phyloP scores from a whole-genome alignment of 495 filamentous ascomycete genomes.

The Penicillium coprophilum region DNA sequence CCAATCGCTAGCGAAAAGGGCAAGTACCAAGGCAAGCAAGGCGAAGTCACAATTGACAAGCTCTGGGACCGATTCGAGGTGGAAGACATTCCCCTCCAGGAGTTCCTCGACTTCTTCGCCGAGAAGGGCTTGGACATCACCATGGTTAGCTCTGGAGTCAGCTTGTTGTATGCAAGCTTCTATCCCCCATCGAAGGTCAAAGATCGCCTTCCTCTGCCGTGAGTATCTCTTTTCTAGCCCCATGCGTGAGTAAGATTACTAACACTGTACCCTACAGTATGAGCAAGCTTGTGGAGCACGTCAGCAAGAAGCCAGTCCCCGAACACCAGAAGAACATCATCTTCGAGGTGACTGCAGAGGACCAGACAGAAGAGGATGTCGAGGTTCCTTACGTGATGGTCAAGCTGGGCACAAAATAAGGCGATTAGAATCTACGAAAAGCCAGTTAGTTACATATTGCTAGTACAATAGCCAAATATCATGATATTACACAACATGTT shows the following conservation, averaged over 20 bases:
- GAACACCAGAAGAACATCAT: conserved; percentile 92
- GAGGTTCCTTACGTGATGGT: conserved; percentile 98
- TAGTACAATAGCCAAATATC: conserved; percentile 7
- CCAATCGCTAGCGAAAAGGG: conserved; percentile 91
- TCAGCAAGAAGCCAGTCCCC: conserved; percentile 90
- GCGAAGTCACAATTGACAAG: conserved; percentile 86
- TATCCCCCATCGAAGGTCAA: conserved; percentile 85
- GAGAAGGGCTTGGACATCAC: conserved; percentile 76
- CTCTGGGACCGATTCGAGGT: conserved; percentile 98
- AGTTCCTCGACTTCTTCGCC: conserved; percentile 80
- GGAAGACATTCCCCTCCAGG: conserved; percentile 75
- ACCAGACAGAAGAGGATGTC: conserved; percentile 86
- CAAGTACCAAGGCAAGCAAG: conserved; percentile 69
- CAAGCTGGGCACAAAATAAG: conserved; percentile 53
- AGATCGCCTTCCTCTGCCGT: conserved; percentile 71
- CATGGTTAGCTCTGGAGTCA: conserved; percentile 96
- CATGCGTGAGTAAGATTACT: conserved; percentile 11
- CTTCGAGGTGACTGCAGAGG: conserved; percentile 93
- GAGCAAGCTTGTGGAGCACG: conserved; percentile 81
- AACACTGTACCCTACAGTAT: conserved; percentile 49
- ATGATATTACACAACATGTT: no score
- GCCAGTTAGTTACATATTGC: conserved; percentile 1
- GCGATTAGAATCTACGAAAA: not conserved
- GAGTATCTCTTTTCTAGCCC: conserved; percentile 36
- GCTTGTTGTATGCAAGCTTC: conserved; percentile 93